Base-by-base conservation (phyloP, 73 alveolate genomes). In the Tetrahymena thermophila region DNA sequence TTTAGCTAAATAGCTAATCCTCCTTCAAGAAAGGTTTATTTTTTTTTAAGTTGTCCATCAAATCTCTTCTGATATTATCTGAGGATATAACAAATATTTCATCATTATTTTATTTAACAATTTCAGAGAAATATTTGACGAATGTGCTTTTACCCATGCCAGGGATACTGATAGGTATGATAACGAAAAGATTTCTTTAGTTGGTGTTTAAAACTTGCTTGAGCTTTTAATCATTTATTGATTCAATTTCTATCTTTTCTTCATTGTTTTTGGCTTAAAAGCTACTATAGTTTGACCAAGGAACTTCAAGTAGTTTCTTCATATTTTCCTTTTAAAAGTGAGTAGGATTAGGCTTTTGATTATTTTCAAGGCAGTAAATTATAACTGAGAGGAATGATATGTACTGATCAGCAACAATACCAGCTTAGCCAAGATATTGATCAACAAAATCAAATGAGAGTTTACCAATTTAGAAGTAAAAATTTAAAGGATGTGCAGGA, bases 81-180 rank as follows among this genome's bases (percentile, higher is more conserved):
- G 95, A 94, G 21, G 97, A 95, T 3, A 95, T 23, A 38, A 37
- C 37, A 23, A 35, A 9, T 35, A 96, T 94, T 25, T 44, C 50
- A 55, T 94, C 96, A 25, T 94, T 96, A 21, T 84, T 50, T 16
- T 93, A 96, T 94, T 97, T 97, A 17, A 97, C 97, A 35, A 97
- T 85, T 38, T 96, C 96, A 56, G 93, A 85, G 93, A 97, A 93
- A 85, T 95, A 96, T 10, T 93, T 85, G 71, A 98, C 96, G 96
- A 97, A 96, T 43, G 94, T 96, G 43, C 99, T 97, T 94, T 98
- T 98, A 10, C 99, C 99, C 96, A 97, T 96, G 25, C 99, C 99
- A 42, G 99, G 99, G 94, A 98, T 97, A 17, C 99, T 98, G 95
- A 98, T 97, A 10, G 99, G 99, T 17, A 98, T 96, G 84, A 98